Evolutionary conservation across 2,329 filamentous ascomycete genomes (phyloP), one percentile per base, ranked within the genome.

Genomic region (Alternaria sp.): DNA sequence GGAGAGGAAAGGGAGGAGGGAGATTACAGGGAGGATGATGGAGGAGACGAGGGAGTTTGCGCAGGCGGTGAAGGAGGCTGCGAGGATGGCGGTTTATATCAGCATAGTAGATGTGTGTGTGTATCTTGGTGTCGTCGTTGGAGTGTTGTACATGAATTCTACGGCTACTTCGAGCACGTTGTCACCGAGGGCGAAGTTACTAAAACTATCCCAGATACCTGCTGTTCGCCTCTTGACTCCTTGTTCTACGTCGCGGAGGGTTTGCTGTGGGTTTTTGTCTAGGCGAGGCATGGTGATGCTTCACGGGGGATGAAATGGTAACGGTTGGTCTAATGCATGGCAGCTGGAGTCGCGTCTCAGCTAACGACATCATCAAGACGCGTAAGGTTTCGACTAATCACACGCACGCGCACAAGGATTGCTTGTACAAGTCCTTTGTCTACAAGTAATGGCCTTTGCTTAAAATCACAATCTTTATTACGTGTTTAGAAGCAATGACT

Each of bases 91-190:
- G 13, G 29, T 11, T 17, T 4, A n/a, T 2, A n/a, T 23, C 3
- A 34, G 31, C 14, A 28, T 34, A 46, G 42, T 46, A 13, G 26
- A 39, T 14, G 24, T 33, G 7, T 17, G 17, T 37, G 9, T n/a
- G n/a, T n/a, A n/a, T 17, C 2, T 24, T 40, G 9, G 17, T 34
- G 8, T 42, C 24, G 24, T 51, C 33, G 21, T 28, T 40, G 41
- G 11, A 48, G 8, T 23, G 8, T n/a, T 17, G 34, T 71, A 90
- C 88, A 92, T 92, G 63, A 92, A 79, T 65, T 89, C 90, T 66
- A 92, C 87, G 14, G 90, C 90, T 58, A 92, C 89, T 74, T 92
- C 87, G 26, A 92, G 82, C 46, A 92, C 89, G 67, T 92, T 91
- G 57, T 90, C 89, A 63, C 89, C 86, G 53, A 91, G 84, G 0